Base-by-base conservation (phyloP, 768 basidiomycete genomes). In the Kockovaella imperatae region DNA sequence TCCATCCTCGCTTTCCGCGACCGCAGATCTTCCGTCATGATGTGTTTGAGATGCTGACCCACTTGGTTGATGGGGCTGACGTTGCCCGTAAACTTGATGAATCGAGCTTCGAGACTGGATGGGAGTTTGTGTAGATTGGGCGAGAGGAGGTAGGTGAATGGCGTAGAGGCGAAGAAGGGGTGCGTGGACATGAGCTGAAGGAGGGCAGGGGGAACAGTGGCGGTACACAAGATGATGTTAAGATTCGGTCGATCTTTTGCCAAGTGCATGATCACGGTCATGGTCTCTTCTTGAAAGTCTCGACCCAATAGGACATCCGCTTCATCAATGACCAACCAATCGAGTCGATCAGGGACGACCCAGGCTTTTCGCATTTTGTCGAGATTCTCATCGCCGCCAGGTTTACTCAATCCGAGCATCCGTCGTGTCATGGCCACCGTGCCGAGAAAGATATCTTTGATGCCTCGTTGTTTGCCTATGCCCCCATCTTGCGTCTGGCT, bases 281-380 rank as follows among this genome's bases (percentile, higher is more conserved):
- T 74, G 0, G 88, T 91, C 25, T 82, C 78, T 45, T 81, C 79
- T 51, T 81, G 76, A 67, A 93, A 93, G 67, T 91, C 87, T 1
- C 81, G 76, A 86, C 89, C 87, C 45, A 93, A 83, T 11, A 91
- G 74, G 41, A 95, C 80, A 64, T 93, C 90, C 0, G 90, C 89
- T 64, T 95, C 89, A 52, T 95, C 90, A 1, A 93, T 74, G 3
- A 91, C 76, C 5, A 42, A 7, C 40, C 40, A 42, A 11, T 42
- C 40, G 13, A 42, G 13, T 18, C 24, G 24, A 13, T 28, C 18
- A 13, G 24, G 13, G 11, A 7, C 25, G 5, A 93, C 83, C 17
- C 14, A 45, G 48, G 7, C 36, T 23, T 34, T 11, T 41, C 15
- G 18, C 40, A 11, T 42, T 34, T 21, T 24, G 30, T 26, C 40